Conservation (phyloP, 2,329 filamentous ascomycete genomes). For the Madurella mycetomatis region DNA sequence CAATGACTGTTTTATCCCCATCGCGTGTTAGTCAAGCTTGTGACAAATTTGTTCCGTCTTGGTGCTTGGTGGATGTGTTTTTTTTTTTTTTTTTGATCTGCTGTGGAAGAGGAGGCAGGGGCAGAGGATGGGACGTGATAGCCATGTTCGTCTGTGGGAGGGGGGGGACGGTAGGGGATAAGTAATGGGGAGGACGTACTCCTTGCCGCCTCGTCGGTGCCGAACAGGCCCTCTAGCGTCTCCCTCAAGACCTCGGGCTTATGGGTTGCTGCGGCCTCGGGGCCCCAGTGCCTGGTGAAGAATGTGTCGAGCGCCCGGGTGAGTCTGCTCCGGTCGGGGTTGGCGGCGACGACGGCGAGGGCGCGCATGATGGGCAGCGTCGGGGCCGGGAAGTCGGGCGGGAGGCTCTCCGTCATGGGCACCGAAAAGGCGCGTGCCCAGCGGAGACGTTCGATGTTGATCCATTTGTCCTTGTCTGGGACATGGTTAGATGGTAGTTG, state of each 20-base stretch:
- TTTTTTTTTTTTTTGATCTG: neutral
- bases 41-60: no score
- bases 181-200: conserved; percentile 16
- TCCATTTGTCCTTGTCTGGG: conserved; percentile 38
- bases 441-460: conserved; percentile 31
- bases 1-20: conserved; percentile 24
- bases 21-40: neutral
- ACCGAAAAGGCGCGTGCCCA: conserved; percentile 35
- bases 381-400: conserved; percentile 34
- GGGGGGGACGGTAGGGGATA: neutral
- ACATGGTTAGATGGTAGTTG: neutral
- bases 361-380: conserved; percentile 36
- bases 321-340: conserved; percentile 22
- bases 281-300: conserved; percentile 32
- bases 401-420: conserved; percentile 31
- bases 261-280: conserved; percentile 26
- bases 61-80: no score
- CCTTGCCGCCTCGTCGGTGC: conserved; percentile 25
- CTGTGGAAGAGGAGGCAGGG: neutral
- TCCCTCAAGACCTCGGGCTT: conserved; percentile 27
- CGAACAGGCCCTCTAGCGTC: conserved; percentile 28
- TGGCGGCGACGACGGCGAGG: conserved; percentile 28
- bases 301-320: conserved; percentile 32
- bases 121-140: neutral
- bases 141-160: neutral